Evolutionary conservation across 176 grass and related monocot genomes (phyloP), one percentile per base, ranked within the genome.

Genomic region (Puccinellia tenuiflora): DNA sequence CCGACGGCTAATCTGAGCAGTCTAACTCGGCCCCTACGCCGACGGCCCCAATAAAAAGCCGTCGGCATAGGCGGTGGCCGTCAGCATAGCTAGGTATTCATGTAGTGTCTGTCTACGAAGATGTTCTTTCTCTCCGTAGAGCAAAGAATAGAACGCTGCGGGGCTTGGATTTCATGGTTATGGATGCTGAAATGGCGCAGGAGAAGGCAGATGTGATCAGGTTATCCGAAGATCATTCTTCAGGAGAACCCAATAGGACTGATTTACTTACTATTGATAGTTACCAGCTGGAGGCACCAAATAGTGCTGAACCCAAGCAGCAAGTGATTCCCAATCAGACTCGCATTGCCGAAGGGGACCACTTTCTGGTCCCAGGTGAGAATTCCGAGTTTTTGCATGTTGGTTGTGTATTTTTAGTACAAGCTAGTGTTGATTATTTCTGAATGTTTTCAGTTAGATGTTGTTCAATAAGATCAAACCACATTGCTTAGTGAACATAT

Each of bases 311-410:
- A 17, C 64, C 53, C 64, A 46, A 64, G 25, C 83, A 62, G 24
- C 57, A 86, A 61, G 17, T 69, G 62, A 43, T 55, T 67, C 69
- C 60, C n/a, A 40, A 84, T 64, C 53, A 67, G 77, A 84, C 28
- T 48, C 22, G 37, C 34, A 48, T 61, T 52, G 26, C 77, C 81
- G 84, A 80, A 84, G 84, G 18, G 22, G 35, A 83, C 34, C 56
- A 82, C 7, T 77, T 5, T 28, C 60, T 46, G 52, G 56, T 79
- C 64, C 60, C 83, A 50, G 73, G 86, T 88, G 43, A 83, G 90
- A 88, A 71, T 84, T 79, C 17, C n/a, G 42, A 46, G 8, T 70
- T 53, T 76, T 43, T 25, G n/a, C 11, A 6, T 70, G 11, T 72
- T 31, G 43, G 25, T 73, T 77, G 10, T 28, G 73, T 39, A 75